These are phyloP conservation scores for Nakazawaea sp. DNA, from an alignment of 805 yeast genomes.

Conservation along the genomic window DNA sequence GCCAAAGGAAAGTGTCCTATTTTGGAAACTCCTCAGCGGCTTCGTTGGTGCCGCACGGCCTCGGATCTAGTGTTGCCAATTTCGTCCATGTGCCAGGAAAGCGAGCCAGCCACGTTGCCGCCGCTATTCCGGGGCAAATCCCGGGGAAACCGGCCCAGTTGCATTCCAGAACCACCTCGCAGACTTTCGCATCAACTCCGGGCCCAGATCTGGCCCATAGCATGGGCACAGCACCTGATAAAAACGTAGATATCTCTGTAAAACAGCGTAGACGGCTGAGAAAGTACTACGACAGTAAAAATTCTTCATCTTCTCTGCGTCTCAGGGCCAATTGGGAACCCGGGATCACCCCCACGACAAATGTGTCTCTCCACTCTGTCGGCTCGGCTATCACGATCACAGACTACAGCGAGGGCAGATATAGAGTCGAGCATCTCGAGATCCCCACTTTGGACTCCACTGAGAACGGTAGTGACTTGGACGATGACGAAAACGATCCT, in stretches of 20 bases:
- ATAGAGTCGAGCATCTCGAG: constrained; percentile 37
- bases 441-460: constrained; percentile 20
- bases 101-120: too few relatives aligned
- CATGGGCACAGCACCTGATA: neutral
- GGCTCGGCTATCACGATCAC: constrained; percentile 50
- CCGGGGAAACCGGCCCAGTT: too few relatives aligned
- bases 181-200: too few relatives aligned
- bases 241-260: neutral
- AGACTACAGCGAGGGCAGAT: constrained; percentile 39
- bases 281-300: constrained; percentile 28
- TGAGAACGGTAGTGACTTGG: constrained; percentile 3
- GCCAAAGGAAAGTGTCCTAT: neutral
- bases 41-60: too few relatives aligned
- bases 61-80: too few relatives aligned
- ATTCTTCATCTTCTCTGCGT: constrained; percentile 26
- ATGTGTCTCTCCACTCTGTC: constrained; percentile 40
- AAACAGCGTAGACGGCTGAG: constrained; percentile 13
- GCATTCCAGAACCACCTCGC: neutral
- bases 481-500: neutral
- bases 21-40: neutral
- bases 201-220: neutral
- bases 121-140: too few relatives aligned
- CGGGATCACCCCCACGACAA: constrained; percentile 46
- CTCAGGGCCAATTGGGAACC: constrained; percentile 52
- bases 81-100: too few relatives aligned